phyloP scores from a whole-genome alignment of 192 early-diverging fungal species.

The Entophlyctis luteolus region DNA sequence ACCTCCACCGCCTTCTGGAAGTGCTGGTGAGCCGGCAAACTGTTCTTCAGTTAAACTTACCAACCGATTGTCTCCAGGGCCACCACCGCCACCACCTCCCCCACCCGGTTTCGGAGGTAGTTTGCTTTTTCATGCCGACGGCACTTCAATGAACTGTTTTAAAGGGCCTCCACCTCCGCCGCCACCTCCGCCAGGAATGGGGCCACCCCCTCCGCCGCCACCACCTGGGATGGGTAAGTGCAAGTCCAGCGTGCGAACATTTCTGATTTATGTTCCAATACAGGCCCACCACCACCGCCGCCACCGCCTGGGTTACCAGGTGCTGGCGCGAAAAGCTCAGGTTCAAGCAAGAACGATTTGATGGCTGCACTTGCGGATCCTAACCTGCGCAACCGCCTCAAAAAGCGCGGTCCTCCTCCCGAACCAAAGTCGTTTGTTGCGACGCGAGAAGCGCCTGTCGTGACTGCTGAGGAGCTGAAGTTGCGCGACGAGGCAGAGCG shows the following conservation, averaged over 20 bases:
- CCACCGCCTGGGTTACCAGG: constrained; percentile 3
- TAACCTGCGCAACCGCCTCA: constrained; percentile 28
- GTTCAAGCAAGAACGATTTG: background rate
- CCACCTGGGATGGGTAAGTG: constrained; percentile 17
- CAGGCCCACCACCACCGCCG: constrained; percentile 14
- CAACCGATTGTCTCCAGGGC: background rate
- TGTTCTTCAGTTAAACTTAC: constrained; percentile 9
- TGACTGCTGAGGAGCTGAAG: constrained; percentile 25
- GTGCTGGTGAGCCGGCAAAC: constrained; percentile 8
- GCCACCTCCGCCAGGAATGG: constrained; percentile 17
- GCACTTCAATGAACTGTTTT: constrained; percentile 4
- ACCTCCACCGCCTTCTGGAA: constrained; percentile 7
- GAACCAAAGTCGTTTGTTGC: background rate
- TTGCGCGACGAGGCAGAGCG: constrained; percentile 27
- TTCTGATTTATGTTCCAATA: background rate
- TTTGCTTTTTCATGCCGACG: background rate
- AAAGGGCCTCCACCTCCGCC: constrained; percentile 28
- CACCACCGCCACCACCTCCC: constrained; percentile 32
- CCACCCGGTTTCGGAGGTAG: background rate
- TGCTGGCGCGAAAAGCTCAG: background rate
- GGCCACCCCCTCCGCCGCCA: constrained; percentile 31
- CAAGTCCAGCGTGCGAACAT: constrained; percentile 12
- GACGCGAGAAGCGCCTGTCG: constrained; percentile 1
- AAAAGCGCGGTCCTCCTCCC: constrained; percentile 16
- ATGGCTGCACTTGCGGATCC: background rate